Percentiles rank a stretch among this genome's conserved stretches.
These are phyloP conservation scores for Graphilbum ipis-grandicollis DNA, from an alignment of 2,329 filamentous ascomycete genomes.

Conservation along the genomic window DNA sequence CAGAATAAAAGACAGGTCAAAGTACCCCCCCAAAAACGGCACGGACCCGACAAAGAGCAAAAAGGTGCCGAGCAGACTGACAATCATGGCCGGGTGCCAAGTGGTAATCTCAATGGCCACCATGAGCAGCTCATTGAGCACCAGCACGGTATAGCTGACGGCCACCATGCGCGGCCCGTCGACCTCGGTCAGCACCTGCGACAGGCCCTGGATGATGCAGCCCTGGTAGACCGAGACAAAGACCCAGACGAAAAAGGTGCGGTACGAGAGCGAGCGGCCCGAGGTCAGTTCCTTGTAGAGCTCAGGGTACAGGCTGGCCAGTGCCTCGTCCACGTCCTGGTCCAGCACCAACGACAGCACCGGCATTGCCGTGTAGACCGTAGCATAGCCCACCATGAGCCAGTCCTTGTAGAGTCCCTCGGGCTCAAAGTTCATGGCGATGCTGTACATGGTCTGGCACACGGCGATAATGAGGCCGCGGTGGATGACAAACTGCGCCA, in stretches of 20 bases:
- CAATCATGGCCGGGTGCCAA: conserved; percentile 88
- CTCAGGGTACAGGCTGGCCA: conserved; percentile 91
- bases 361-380: conserved; percentile 82
- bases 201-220: conserved; percentile 84
- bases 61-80: conserved; percentile 67
- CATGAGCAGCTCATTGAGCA: conserved; percentile 94
- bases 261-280: conserved; percentile 73
- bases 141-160: conserved; percentile 78
- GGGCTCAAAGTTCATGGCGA: conserved; percentile 81
- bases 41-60: conserved; percentile 65
- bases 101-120: conserved; percentile 92
- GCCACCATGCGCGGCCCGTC: conserved; percentile 64
- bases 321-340: conserved; percentile 81
- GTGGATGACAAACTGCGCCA: conserved; percentile 96
- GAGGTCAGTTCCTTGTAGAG: conserved; percentile 94
- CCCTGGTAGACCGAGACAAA: conserved; percentile 91
- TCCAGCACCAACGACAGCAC: conserved; percentile 91
- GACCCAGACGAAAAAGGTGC: conserved; percentile 95
- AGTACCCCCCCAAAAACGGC: conserved; percentile 79
- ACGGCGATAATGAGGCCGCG: conserved; percentile 88
- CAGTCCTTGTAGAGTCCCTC: conserved; percentile 92
- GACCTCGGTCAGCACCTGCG: conserved; percentile 70
- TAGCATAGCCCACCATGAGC: conserved; percentile 92
- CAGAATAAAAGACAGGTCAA: conserved; percentile 65
- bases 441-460: conserved; percentile 94